Evolutionary conservation across 2,329 filamentous ascomycete species (phyloP).

Genomic region (Ilyonectria sp.): DNA sequence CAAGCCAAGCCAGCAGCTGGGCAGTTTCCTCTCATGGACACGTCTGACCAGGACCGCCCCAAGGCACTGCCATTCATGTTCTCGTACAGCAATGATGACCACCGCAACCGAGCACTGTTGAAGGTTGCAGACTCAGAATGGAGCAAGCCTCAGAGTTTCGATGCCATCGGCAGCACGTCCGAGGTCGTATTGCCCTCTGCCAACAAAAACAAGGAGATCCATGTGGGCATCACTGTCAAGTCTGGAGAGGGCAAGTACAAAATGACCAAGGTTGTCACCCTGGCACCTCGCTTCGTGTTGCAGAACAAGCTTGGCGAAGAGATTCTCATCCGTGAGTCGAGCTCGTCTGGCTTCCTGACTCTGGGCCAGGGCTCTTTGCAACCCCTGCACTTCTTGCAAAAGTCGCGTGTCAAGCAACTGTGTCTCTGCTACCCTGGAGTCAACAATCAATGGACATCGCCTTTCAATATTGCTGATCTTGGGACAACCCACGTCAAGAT

Average conservation of each 20-base stretch:
- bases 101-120: slow-evolving; percentile 89
- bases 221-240: slow-evolving; percentile 89
- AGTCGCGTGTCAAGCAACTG: slow-evolving; percentile 86
- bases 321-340: slow-evolving; percentile 90
- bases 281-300: slow-evolving; percentile 92
- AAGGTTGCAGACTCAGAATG: slow-evolving; percentile 92
- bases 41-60: slow-evolving; percentile 68
- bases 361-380: slow-evolving; percentile 84
- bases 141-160: slow-evolving; percentile 98
- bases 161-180: slow-evolving; percentile 93
- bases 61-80: slow-evolving; percentile 96
- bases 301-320: slow-evolving; percentile 94
- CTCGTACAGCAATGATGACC: slow-evolving; percentile 89
- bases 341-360: slow-evolving; percentile 87
- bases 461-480: slow-evolving; percentile 96
- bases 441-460: slow-evolving; percentile 97
- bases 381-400: slow-evolving; percentile 91
- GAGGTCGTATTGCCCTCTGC: slow-evolving; percentile 87
- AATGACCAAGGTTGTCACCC: slow-evolving; percentile 93
- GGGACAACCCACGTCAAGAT: slow-evolving; percentile 95
- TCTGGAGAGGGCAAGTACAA: slow-evolving; percentile 98
- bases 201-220: slow-evolving; percentile 83
- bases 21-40: slow-evolving; percentile 73
- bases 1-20: slow-evolving; percentile 87
- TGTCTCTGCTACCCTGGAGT: slow-evolving; percentile 94